Percentiles rank a stretch among this genome's conserved stretches.
These are phyloP conservation scores for Protoeuglena noctilucae DNA, from an alignment of 139 green algal genomes.

Conservation along the genomic window DNA sequence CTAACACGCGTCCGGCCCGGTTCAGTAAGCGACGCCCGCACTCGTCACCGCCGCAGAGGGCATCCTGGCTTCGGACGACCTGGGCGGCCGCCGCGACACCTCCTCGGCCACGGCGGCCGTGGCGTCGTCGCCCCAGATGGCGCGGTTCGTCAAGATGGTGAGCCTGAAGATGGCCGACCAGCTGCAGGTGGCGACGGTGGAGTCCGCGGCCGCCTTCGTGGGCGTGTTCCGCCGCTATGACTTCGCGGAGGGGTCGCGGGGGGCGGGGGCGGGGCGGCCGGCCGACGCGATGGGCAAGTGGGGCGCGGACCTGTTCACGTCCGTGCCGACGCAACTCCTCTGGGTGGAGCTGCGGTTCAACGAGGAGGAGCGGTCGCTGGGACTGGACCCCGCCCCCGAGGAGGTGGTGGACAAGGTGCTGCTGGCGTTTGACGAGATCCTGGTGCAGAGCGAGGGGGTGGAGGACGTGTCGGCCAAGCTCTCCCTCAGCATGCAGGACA, in stretches of 20 bases:
- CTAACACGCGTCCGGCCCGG: not conserved
- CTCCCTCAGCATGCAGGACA: conserved; percentile 12
- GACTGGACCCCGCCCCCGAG: conserved; percentile 28
- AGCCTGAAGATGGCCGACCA: conserved; percentile 42
- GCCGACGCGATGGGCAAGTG: conserved; percentile 10
- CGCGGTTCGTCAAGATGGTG: conserved; percentile 38
- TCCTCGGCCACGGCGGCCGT: conserved; percentile 13
- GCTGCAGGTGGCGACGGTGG: conserved; percentile 32
- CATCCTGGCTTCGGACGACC: not conserved
- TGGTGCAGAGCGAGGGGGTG: conserved; percentile 14
- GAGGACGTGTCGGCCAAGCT: conserved; percentile 23
- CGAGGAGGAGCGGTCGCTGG: conserved; percentile 13
- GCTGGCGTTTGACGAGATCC: conserved; percentile 35
- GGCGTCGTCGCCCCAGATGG: conserved; percentile 10
- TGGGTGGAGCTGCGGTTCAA: conserved; percentile 12
- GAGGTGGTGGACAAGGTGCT: conserved; percentile 26
- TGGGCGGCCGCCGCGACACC: conserved; percentile 15
- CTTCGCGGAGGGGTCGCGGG: conserved; percentile 8
- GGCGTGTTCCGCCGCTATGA: conserved; percentile 37
- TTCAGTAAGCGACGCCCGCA: not conserved
- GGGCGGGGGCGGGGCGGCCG: not conserved
- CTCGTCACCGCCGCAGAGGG: not conserved
- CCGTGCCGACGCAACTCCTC: conserved; percentile 37
- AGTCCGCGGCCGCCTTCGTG: conserved; percentile 20
- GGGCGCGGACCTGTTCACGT: conserved; percentile 25